Base-by-base conservation (phyloP, 345 rosid genomes). In the Noccaea caerulescens region DNA sequence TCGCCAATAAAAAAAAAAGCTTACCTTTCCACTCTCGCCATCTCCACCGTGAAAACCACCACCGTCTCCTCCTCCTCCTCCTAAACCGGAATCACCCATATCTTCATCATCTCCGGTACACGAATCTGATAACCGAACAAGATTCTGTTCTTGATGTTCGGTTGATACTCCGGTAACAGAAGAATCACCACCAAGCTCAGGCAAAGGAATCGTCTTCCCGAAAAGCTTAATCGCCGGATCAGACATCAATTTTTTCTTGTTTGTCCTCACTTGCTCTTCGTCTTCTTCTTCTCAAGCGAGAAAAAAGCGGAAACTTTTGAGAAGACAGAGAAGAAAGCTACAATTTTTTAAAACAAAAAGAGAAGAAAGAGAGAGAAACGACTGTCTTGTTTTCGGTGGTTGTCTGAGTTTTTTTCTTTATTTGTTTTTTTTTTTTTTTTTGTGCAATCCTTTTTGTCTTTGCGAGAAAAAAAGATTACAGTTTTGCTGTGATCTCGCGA, bases 151-250 rank as follows among this genome's bases (percentile, higher is more conserved):
- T 67, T 79, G 83, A n/a, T 37, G 36, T 10, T 65, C 57, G 36
- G 58, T 32, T 67, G 33, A 59, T 68, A 58, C 76, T 36, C 73
- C 76, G 42, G 75, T 56, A 47, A 58, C 63, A 42, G 63, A 72
- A 14, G 30, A 84, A 43, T 37, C 65, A 23, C 3, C 71, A 58
- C 72, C 80, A 43, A 79, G 72, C 73, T 85, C 95, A 39, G 84
- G 85, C 73, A 90, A 75, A 67, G 89, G 87, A 79, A 92, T 92
- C 79, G 87, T 90, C 82, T 83, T 83, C 45, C 98, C 98, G 58
- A 92, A 92, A 8, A 92, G 85, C 84, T 92, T 92, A 80, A 92
- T 87, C 70, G 91, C 87, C 86, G 90, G 89, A 86, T 92, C 95
- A 83, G 86, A 73, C 98, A 93, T 92, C 16, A 12, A 23, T 14